A percentile compares a stretch with the other conserved stretches of the same genome.
Conservation (phyloP, 139 green algal genomes). For the Eudorina sp. region DNA sequence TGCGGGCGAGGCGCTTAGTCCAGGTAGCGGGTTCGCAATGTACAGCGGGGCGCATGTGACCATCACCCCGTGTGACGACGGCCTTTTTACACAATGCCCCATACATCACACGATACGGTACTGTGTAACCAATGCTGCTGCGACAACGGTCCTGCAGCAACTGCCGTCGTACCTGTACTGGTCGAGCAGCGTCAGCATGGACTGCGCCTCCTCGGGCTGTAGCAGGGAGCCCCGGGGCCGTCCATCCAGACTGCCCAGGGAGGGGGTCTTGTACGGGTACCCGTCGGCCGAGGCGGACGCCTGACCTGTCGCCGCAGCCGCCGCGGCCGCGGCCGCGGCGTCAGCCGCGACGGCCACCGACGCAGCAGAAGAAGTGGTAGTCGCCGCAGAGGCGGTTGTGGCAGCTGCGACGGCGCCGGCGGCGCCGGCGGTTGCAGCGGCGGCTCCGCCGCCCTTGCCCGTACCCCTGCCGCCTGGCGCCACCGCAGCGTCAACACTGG, state of each 20-base stretch:
- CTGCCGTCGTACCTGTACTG: constrained; percentile 14
- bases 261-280: background rate
- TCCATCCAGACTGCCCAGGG: constrained; percentile 3
- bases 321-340: background rate
- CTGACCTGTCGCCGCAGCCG: background rate
- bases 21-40: too few species aligned
- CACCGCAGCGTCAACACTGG: too few species aligned
- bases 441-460: too few species aligned
- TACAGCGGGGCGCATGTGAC: too few species aligned
- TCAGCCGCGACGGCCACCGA: background rate
- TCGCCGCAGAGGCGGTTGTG: background rate
- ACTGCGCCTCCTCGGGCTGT: background rate
- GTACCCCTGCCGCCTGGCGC: too few species aligned
- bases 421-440: background rate
- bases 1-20: too few species aligned
- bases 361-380: too few species aligned
- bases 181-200: constrained; percentile 30
- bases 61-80: too few species aligned
- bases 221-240: constrained; percentile 23
- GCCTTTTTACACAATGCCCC: too few species aligned
- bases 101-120: background rate
- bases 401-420: background rate
- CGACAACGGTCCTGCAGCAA: too few species aligned
- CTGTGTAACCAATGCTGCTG: background rate
- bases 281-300: background rate